Conservation (phyloP, 2,329 filamentous ascomycete genomes). For the Neophaeococcomyces mojaviensis region DNA sequence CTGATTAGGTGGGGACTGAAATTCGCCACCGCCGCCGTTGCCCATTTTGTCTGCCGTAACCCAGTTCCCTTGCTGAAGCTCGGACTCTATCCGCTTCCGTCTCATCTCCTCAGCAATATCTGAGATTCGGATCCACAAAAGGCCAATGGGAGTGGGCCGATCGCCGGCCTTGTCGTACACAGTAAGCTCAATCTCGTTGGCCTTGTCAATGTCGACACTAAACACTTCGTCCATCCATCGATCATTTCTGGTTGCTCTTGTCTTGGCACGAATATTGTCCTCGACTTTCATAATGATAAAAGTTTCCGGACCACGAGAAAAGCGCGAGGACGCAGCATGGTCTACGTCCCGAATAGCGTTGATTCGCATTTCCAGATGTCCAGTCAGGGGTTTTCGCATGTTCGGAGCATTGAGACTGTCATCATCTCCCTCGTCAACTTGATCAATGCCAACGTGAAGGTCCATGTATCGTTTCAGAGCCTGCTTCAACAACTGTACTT, state of each 20-base stretch:
- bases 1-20: conserved; percentile 25
- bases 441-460: conserved; percentile 87
- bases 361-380: conserved; percentile 78
- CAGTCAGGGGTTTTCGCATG: conserved; percentile 89
- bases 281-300: conserved; percentile 96
- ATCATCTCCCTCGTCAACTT: conserved; percentile 71
- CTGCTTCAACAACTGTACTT: conserved; percentile 91
- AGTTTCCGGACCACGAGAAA: conserved; percentile 85
- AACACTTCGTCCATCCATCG: conserved; percentile 88
- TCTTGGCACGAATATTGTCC: conserved; percentile 82
- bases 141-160: conserved; percentile 82
- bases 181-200: conserved; percentile 94
- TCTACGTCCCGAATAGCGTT: conserved; percentile 90
- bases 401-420: conserved; percentile 95
- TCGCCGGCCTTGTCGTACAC: conserved; percentile 94
- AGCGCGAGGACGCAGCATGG: conserved; percentile 74
- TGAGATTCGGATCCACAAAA: conserved; percentile 93
- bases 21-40: conserved; percentile 45
- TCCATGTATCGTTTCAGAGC: conserved; percentile 96
- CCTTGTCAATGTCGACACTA: conserved; percentile 91
- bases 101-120: conserved; percentile 97
- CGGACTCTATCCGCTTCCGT: conserved; percentile 91
- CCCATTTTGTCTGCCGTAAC: conserved; percentile 95
- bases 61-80: conserved; percentile 92
- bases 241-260: conserved; percentile 75